These are phyloP conservation scores for Tolypocladium cylindrosporum DNA, from an alignment of 2,329 filamentous ascomycete species.

Conservation along the genomic window DNA sequence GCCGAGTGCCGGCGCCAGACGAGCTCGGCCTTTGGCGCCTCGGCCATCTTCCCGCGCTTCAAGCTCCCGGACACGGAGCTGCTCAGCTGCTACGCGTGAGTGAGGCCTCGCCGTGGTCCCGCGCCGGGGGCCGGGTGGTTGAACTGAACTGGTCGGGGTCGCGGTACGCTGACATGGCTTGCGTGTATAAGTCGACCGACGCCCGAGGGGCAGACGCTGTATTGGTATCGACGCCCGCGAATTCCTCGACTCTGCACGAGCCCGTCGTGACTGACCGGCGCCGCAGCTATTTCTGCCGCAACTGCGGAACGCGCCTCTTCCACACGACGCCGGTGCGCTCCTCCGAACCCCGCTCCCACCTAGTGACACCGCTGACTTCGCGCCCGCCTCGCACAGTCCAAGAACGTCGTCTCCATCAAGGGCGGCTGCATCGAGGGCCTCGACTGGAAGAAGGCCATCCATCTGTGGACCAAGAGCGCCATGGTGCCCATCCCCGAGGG, in stretches of 20 bases:
- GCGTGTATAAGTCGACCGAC: slow-evolving; percentile 39
- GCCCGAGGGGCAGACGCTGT: slow-evolving; percentile 43
- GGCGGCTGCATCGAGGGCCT: slow-evolving; percentile 56
- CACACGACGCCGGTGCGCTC: slow-evolving; percentile 47
- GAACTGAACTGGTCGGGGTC: background rate
- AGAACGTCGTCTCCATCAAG: slow-evolving; percentile 52
- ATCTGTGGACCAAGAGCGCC: slow-evolving; percentile 59
- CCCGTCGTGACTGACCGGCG: background rate
- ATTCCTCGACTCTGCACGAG: background rate
- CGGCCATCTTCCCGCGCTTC: slow-evolving; percentile 62
- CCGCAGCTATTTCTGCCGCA: slow-evolving; percentile 53
- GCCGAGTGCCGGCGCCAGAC: slow-evolving; percentile 55
- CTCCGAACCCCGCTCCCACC: background rate
- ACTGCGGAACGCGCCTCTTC: slow-evolving; percentile 55
- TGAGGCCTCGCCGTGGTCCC: slow-evolving; percentile 6
- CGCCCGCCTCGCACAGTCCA: background rate
- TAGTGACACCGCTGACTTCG: background rate
- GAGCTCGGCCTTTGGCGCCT: slow-evolving; percentile 56
- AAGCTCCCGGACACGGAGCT: slow-evolving; percentile 37
- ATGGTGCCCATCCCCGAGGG: slow-evolving; percentile 61
- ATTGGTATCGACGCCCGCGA: slow-evolving; percentile 34
- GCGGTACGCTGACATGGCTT: background rate
- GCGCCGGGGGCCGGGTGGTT: background rate
- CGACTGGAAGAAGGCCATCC: slow-evolving; percentile 49
- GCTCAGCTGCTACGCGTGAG: slow-evolving; percentile 46